These are phyloP conservation scores for Cercospora sojina DNA, from an alignment of 2,329 filamentous ascomycete genomes.

Conservation along the genomic window DNA sequence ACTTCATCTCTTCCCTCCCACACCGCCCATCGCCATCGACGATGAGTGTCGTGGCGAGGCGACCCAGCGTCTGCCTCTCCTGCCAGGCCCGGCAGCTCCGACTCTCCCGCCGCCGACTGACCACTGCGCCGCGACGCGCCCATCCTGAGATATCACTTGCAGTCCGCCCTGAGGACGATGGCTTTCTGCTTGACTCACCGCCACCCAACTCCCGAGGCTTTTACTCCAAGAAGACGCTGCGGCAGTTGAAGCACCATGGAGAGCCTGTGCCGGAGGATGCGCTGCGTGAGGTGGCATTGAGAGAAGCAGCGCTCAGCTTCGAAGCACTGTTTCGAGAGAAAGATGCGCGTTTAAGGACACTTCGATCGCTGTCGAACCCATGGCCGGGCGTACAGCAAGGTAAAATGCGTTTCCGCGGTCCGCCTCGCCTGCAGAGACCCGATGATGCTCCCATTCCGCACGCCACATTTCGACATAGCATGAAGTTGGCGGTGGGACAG, in stretches of 20 bases:
- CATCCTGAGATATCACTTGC: conserved; percentile 19
- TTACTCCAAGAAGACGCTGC: background rate
- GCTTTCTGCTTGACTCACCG: conserved; percentile 15
- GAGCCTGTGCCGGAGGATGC: conserved; percentile 1
- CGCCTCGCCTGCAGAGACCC: background rate
- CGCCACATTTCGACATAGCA: conserved; percentile 26
- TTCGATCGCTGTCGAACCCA: conserved; percentile 33
- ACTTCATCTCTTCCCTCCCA: background rate
- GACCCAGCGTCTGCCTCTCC: conserved; percentile 27
- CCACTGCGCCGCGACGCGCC: conserved; percentile 18
- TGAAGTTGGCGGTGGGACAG: conserved; percentile 23
- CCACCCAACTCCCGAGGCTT: background rate
- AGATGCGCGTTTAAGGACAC: conserved; percentile 26
- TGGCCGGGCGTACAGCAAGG: conserved; percentile 19
- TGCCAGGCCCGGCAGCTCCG: conserved; percentile 27
- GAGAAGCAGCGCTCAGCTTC: conserved; percentile 23
- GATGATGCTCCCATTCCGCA: conserved; percentile 25
- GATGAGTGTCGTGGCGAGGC: conserved; percentile 26
- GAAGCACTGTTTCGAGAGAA: conserved; percentile 28
- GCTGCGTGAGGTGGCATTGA: conserved; percentile 6
- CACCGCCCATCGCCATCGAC: conserved; percentile 1
- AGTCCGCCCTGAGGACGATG: conserved; percentile 20
- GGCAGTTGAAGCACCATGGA: background rate
- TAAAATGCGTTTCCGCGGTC: background rate
- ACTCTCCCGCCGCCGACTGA: conserved; percentile 23